Evolutionary conservation across 176 grass and related monocot species (phyloP), one percentile per base, ranked within the genome.

Genomic region (Phoenix dactylifera): DNA sequence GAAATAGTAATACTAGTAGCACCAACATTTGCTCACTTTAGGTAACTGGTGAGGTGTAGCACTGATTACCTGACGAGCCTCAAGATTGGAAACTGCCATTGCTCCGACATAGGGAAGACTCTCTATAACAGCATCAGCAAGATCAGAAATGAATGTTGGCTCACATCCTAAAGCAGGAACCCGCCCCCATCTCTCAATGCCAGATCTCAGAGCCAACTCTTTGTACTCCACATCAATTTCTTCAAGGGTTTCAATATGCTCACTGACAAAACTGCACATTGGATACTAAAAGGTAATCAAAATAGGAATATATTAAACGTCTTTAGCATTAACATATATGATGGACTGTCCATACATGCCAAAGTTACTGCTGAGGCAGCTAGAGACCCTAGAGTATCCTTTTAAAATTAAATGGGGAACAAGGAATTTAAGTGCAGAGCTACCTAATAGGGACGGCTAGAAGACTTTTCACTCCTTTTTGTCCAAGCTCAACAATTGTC

Each of bases 231-330:
- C 93, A 64, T 98, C 93, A 28, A 98, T 98, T 83, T 98, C 93
- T 82, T 98, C 93, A 57, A 98, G 80, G 30, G 93, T 98, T 82
- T 98, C 93, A 73, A 98, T 98, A 77, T 98, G 93, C 76, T 98
- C 93, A 3, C 93, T 98, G 59, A 98, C 93, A 76, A 98, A 98
- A 66, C 93, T 98, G 79, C 62, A 88, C 49, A 77, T 59, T 51
- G 44, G 18, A 60, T 57, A 50, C 4, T 17, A 75, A 59, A 12
- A 49, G 15, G n/a, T 28, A 59, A 65, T 44, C 0, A 44, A 44
- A 44, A 44, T 12, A 7, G 9, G 35, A 44, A 44, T 12, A 44
- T 44, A 44, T 44, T 3, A 44, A 44, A 44, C 1, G 1, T 44
- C 7, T 44, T 44, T 44, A 44, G 9, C 6, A 44, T 44, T 44